Evolutionary conservation across 306 rosid species (phyloP).

Genomic region (Rosa multiflora): DNA sequence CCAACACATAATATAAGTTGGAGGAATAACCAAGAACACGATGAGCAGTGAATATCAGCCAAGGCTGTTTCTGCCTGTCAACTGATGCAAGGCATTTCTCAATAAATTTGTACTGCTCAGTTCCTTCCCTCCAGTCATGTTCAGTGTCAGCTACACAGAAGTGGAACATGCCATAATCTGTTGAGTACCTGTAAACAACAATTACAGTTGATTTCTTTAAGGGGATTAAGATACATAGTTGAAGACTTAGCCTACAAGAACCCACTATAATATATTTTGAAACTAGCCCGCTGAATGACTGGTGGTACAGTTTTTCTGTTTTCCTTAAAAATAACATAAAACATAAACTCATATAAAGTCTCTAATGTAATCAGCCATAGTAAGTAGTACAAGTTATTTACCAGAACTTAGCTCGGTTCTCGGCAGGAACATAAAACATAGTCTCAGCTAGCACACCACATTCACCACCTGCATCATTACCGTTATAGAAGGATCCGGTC

Average conservation of each 20-base stretch:
- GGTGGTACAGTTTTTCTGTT: not conserved
- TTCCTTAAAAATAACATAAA: not conserved
- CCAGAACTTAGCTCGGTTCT: conserved; percentile 91
- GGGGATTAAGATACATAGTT: not conserved
- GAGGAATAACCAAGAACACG: conserved; percentile 94
- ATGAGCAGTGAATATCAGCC: conserved; percentile 87
- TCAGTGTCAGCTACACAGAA: conserved; percentile 82
- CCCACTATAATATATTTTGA: not conserved
- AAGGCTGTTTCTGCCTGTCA: conserved; percentile 83
- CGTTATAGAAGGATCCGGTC: conserved; percentile 70
- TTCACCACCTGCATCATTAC: conserved; percentile 85
- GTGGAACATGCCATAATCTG: conserved; percentile 86
- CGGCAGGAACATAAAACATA: conserved; percentile 89
- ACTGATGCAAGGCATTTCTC: conserved; percentile 83
- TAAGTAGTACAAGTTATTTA: conserved; percentile 19
- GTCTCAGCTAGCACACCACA: conserved; percentile 85
- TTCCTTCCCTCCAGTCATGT: conserved; percentile 87
- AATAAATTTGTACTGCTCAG: conserved; percentile 82
- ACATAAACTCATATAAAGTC: not conserved
- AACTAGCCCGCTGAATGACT: not conserved
- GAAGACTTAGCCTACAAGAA: not conserved
- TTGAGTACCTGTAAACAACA: conserved; percentile 51
- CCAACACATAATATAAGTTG: conserved; percentile 30
- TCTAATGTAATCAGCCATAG: not conserved
- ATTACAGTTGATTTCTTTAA: not conserved